Percentiles rank a stretch among this genome's conserved stretches.
Evolutionary conservation across 345 rosid genomes (phyloP).

Genomic region (Fremontodendron californicum): DNA sequence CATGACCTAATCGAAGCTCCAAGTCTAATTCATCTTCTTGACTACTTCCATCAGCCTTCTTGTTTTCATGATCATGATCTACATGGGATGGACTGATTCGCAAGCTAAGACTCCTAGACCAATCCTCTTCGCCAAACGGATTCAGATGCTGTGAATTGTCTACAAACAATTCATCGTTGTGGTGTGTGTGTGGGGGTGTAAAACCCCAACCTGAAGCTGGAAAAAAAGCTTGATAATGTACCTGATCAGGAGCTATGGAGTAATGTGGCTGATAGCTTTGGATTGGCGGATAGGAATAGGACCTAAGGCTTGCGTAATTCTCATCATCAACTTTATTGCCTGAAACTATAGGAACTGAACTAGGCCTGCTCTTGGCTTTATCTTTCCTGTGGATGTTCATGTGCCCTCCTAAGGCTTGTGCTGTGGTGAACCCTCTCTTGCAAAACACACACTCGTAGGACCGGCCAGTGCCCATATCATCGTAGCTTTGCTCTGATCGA

Average conservation of each 20-base stretch:
- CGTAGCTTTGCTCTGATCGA: slow-evolving; percentile 22
- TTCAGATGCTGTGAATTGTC: slow-evolving; percentile 24
- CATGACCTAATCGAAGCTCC: slow-evolving; percentile 88
- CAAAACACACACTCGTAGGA: slow-evolving; percentile 69
- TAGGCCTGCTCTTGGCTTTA: slow-evolving; percentile 49
- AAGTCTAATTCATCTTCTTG: slow-evolving; percentile 70
- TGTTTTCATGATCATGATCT: slow-evolving; percentile 10
- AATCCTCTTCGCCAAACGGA: slow-evolving; percentile 28
- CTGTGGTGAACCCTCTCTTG: slow-evolving; percentile 91
- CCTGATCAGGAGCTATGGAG: slow-evolving; percentile 21
- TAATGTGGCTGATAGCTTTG: slow-evolving; percentile 26
- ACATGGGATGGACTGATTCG: slow-evolving; percentile 39
- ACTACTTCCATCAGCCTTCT: slow-evolving; percentile 12
- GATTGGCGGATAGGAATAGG: slow-evolving; percentile 23
- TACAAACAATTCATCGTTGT: slow-evolving; percentile 25
- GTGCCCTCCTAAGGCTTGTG: slow-evolving; percentile 93
- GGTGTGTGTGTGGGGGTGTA: slow-evolving; percentile 22
- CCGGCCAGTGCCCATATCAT: slow-evolving; percentile 30
- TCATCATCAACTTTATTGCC: slow-evolving; percentile 26
- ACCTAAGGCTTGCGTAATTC: slow-evolving; percentile 14
- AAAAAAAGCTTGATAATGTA: slow-evolving; percentile 33
- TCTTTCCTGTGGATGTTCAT: slow-evolving; percentile 93
- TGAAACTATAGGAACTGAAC: slow-evolving; percentile 17
- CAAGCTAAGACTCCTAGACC: slow-evolving; percentile 49
- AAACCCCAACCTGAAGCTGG: slow-evolving; percentile 29